Conservation (phyloP, 495 filamentous ascomycete species). For the Xanthoparmelia taractica region DNA sequence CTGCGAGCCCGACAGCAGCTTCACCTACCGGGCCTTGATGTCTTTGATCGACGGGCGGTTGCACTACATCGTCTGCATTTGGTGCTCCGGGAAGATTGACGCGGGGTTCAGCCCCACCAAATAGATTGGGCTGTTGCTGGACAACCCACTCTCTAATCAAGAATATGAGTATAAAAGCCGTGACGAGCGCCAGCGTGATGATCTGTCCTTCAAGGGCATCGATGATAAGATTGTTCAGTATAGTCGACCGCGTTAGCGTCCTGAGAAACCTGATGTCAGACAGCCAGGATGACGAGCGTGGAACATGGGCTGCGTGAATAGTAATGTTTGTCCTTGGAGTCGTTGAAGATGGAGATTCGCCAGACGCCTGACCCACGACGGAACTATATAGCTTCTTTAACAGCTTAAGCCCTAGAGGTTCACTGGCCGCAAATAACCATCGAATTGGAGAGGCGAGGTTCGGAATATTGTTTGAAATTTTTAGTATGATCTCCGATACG, state of each 20-base stretch:
- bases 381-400: constrained; percentile 34
- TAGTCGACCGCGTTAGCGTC: constrained; percentile 61
- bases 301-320: neutral
- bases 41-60: constrained; percentile 20
- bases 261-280: constrained; percentile 67
- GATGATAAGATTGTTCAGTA: constrained; percentile 72
- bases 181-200: constrained; percentile 82
- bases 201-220: constrained; percentile 85
- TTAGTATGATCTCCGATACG: constrained; percentile 27
- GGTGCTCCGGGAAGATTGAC: constrained; percentile 28
- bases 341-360: neutral
- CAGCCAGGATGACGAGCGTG: constrained; percentile 45
- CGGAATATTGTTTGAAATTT: constrained; percentile 27
- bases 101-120: constrained; percentile 42
- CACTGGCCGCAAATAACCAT: constrained; percentile 38
- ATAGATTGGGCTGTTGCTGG: constrained; percentile 80
- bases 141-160: constrained; percentile 97
- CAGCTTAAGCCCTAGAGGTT: constrained; percentile 44
- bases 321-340: constrained; percentile 16
- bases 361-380: constrained; percentile 1
- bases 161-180: constrained; percentile 90
- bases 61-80: constrained; percentile 5
- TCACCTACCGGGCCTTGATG: constrained; percentile 25
- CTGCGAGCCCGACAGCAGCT: constrained; percentile 13
- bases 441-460: constrained; percentile 34